Evolutionary conservation across 495 filamentous ascomycete species (phyloP), one percentile per base, ranked within the genome.

Genomic region (Penicillium mononematosum): DNA sequence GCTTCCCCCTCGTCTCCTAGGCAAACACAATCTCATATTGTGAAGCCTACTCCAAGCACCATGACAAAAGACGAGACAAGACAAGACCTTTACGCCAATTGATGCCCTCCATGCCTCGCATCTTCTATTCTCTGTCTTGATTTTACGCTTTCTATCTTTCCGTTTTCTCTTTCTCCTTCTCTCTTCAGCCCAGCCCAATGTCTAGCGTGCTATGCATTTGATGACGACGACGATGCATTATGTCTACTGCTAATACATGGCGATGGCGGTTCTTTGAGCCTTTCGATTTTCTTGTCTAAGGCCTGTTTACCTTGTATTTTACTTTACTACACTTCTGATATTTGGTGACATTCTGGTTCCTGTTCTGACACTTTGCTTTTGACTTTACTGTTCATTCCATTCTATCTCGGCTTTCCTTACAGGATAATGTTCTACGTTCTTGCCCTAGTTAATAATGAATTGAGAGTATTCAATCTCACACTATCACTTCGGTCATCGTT

Each of bases 21-120:
- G 32, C 41, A 24, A 39, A 25, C 34, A 48, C 27, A 48, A 10
- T 48, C 6, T 7, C 11, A 9, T 48, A 27, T 51, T 22, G 50
- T 43, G 50, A 53, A 44, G 38, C 39, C 19, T 20, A 36, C 29
- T 5, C 17, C 47, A 34, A 36, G 4, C 31, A 31, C 27, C 39
- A 52, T n/a, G 36, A 4, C 22, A 24, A 0, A 24, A 51, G 29
- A n/a, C n/a, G n/a, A 52, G 50, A 41, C 48, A 41, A 51, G 34
- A 42, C 25, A 48, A 48, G 45, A 32, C 9, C 22, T 42, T 20
- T 31, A 52, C 19, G 52, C 29, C 41, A 47, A 47, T 45, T 47
- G 53, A 55, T 55, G 53, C 53, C 39, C 39, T 52, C 4, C 19
- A 46, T 14, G 52, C 32, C 53, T 55, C 20, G 44, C 53, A 55